phyloP scores from a whole-genome alignment of 192 early-diverging fungal species.

The Entomortierella chlamydospora region DNA sequence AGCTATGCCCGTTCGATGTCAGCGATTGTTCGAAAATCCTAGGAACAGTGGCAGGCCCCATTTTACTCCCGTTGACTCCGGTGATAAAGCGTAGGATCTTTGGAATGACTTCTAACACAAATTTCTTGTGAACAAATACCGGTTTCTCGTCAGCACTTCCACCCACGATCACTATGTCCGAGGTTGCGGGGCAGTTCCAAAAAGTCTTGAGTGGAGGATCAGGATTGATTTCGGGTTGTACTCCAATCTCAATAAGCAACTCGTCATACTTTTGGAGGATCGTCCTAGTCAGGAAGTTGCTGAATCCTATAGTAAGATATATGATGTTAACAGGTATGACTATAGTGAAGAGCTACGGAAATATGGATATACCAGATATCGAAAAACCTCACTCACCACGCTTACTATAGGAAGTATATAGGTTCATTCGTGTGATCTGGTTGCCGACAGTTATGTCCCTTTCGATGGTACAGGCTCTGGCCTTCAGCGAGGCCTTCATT shows the following conservation, averaged over 20 bases:
- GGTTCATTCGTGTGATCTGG: background rate
- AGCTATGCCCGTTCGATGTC: too few species aligned
- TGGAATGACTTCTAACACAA: background rate
- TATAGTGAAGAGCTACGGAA: too few species aligned
- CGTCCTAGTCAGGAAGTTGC: background rate
- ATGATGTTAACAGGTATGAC: too few species aligned
- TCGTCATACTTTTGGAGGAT: background rate
- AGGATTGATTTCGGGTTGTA: background rate
- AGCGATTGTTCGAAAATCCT: too few species aligned
- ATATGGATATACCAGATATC: too few species aligned
- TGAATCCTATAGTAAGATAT: background rate
- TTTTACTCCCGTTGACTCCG: background rate
- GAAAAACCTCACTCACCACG: background rate
- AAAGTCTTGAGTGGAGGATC: background rate
- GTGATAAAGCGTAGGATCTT: background rate
- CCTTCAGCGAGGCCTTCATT: background rate
- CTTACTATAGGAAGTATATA: background rate
- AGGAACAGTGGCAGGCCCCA: too few species aligned
- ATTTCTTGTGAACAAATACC: conserved; percentile 3
- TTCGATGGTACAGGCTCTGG: background rate
- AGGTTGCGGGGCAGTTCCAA: background rate
- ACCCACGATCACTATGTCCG: background rate
- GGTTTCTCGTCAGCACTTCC: background rate
- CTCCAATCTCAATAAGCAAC: background rate
- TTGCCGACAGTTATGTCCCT: background rate